Evolutionary conservation across 345 rosid genomes (phyloP), one percentile per base, ranked within the genome.

Genomic region (Clausena lansium): DNA sequence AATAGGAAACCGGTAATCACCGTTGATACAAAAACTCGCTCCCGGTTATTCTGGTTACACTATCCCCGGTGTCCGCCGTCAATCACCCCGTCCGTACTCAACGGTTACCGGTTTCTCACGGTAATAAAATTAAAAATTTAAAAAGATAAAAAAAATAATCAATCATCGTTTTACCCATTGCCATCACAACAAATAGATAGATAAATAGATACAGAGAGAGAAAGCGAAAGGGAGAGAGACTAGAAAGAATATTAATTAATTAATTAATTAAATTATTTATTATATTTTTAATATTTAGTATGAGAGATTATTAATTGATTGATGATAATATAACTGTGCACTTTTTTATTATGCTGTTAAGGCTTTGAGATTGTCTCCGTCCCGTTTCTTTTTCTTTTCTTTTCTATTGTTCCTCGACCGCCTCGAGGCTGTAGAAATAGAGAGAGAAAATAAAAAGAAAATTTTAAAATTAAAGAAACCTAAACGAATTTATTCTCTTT

Each of bases 1-100:
- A 65, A 57, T 77, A 77, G 82, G 82, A 82, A 36, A 79, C 79
- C 82, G 78, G 80, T 74, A n/a, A 73, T 81, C 82, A 64, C 81
- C 81, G 78, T 76, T 70, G 57, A 80, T 63, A 50, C 25, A 32
- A 52, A 35, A 68, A 55, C 78, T 65, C 66, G 2, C n/a, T 62
- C 69, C 85, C 79, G 79, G 83, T 76, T 67, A 61, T 15, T 20
- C 76, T 81, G 86, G 84, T 70, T 4, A 74, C 28, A 25, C n/a
- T n/a, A 13, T 14, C 36, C 30, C 41, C 71, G 7, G 32, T 73
- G 30, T 71, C 85, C 81, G 82, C 76, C 86, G 81, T 76, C 68
- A 64, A 45, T 17, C 35, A 28, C 32, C 9, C 38, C 24, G 22
- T 38, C 80, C 77, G 76, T 74, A 54, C 83, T n/a, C 52, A 13